These are phyloP conservation scores for Babesia sp. DNA, from an alignment of 169 alveolate species.

Conservation along the genomic window DNA sequence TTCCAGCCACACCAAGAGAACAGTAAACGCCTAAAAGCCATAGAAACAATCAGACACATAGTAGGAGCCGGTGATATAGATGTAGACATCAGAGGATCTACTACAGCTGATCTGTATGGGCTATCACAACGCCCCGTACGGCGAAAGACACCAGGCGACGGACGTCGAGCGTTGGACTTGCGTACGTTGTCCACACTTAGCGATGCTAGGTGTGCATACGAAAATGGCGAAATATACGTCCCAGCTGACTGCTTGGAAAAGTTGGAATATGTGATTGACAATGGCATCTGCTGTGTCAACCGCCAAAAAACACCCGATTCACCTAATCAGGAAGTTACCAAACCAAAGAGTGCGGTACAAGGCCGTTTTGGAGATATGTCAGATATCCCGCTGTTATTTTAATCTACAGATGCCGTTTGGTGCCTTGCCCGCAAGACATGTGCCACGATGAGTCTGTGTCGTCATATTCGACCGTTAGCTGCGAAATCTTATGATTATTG, in stretches of 20 bases:
- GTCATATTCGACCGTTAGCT: not conserved
- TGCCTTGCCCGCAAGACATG: constrained; percentile 25
- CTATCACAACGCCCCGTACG: not conserved
- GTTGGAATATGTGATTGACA: not conserved
- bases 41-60: not conserved
- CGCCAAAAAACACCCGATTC: not conserved
- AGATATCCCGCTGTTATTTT: constrained; percentile 58
- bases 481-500: not conserved
- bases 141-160: not conserved
- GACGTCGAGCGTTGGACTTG: not conserved
- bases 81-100: not conserved
- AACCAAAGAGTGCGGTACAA: not conserved
- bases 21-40: not conserved
- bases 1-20: constrained; percentile 9
- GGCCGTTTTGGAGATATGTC: constrained; percentile 62
- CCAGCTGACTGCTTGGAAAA: constrained; percentile 1
- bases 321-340: not conserved
- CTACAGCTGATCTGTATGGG: not conserved
- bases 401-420: not conserved
- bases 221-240: not conserved
- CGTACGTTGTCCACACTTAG: constrained; percentile 25
- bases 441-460: constrained; percentile 23
- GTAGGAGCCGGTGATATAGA: not conserved
- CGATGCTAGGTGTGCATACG: not conserved
- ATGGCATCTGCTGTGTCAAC: not conserved